These are phyloP conservation scores for Daldinia caldariorum DNA, from an alignment of 495 filamentous ascomycete genomes.

Conservation along the genomic window DNA sequence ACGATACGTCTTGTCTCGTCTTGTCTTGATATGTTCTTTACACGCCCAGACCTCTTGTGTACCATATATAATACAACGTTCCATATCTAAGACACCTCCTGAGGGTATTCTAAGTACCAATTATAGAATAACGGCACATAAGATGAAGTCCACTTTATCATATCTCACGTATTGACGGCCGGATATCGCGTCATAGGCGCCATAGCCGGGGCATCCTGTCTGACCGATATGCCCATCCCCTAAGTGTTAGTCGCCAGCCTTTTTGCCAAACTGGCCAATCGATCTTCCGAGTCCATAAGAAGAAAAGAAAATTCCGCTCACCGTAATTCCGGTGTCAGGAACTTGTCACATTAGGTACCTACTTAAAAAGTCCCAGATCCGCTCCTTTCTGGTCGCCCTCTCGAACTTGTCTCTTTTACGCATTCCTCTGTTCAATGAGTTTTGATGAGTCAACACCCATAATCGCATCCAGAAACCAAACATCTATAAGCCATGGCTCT, in stretches of 20 bases:
- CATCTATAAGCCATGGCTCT: constrained; percentile 35
- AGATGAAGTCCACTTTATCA: constrained; percentile 31
- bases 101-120: too few species aligned
- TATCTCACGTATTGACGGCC: constrained; percentile 37
- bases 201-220: constrained; percentile 7
- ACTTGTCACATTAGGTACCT: constrained; percentile 15
- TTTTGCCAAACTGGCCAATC: constrained; percentile 33
- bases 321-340: constrained; percentile 31
- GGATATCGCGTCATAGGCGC: constrained; percentile 36
- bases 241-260: constrained; percentile 26
- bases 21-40: constrained; percentile 4
- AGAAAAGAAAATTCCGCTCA: constrained; percentile 37
- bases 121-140: constrained; percentile 15
- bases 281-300: constrained; percentile 38
- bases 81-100: background rate
- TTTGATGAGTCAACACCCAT: constrained; percentile 8
- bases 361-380: constrained; percentile 30
- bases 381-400: constrained; percentile 2
- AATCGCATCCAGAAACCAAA: background rate
- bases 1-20: background rate
- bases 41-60: background rate
- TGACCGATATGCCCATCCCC: constrained; percentile 19
- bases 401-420: constrained; percentile 15
- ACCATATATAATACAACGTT: background rate
- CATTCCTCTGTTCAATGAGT: background rate